Evolutionary conservation across 305 asterid species (phyloP).

Genomic region (Solanum chacoense): DNA sequence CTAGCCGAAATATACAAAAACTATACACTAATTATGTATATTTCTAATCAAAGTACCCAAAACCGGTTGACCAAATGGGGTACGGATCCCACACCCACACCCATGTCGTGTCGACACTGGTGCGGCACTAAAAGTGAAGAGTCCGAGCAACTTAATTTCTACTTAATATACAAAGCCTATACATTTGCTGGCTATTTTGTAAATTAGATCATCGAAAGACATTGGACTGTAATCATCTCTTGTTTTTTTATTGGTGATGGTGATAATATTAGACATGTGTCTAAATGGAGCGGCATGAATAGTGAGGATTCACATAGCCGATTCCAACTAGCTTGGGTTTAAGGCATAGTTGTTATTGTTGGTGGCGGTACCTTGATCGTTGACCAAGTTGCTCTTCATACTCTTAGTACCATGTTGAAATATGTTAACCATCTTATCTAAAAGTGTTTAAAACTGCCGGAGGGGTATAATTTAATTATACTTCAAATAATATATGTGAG

Average conservation of each 20-base stretch:
- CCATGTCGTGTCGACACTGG: not conserved
- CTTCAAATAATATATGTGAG: not conserved
- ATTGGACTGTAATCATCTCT: not conserved
- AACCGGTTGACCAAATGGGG: not conserved
- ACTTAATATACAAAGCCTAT: not conserved
- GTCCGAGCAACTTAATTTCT: not conserved
- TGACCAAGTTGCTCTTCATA: not conserved
- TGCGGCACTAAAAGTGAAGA: not conserved
- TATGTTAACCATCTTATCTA: not conserved
- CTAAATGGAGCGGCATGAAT: not conserved
- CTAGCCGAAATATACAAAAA: not conserved
- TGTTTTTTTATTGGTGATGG: not conserved
- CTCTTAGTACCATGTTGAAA: not conserved
- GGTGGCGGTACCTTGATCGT: not conserved
- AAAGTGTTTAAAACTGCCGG: not conserved
- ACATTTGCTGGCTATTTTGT: not conserved
- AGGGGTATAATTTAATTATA: not conserved
- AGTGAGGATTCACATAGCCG: not conserved
- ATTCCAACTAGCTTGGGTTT: not conserved
- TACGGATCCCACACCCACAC: not conserved
- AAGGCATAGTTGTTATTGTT: not conserved
- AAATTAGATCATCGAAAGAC: not conserved
- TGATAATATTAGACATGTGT: not conserved
- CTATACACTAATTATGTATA: not conserved
- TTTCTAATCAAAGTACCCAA: not conserved